Base-by-base conservation (phyloP, 2,329 filamentous ascomycete species). In the Trichoderma sp. region DNA sequence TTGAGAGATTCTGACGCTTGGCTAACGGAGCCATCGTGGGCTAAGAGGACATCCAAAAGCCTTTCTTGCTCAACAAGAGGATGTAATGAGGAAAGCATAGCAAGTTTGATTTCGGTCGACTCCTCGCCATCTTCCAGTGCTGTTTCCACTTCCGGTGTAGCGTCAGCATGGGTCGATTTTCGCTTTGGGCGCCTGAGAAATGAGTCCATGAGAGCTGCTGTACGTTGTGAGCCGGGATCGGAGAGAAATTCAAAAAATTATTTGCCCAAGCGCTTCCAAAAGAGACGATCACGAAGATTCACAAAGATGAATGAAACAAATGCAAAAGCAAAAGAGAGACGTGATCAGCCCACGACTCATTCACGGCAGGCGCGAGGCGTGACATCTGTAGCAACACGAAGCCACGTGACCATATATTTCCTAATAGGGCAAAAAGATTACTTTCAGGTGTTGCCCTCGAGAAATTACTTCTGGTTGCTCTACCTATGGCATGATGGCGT, bases 71-170 rank as follows among this genome's bases (percentile, higher is more conserved):
- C 84, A 4, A 89, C 72, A 0, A 83, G 77, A 0, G 92, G 88
- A 72, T 94, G 86, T 0, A 97, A 81, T 0, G 96, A 98, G 2
- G 91, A 87, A 3, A 99, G 82, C 1, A 97, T 83, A 1, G 94
- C 94, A 16, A 99, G 82, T 76, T 97, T 98, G 74, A 96, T 84
- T 72, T 98, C 96, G 0, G 96, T 99, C 1, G 92, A 90, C 58
- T 97, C 92, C 19, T 94, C 88, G 19, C 89, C 86, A 21, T 79
- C 78, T 5, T 77, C 74, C 31, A 59, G 65, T 33, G 65, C 58
- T 13, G 69, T 43, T 75, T 76, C 75, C 40, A 60, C 65, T 47
- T 68, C 63, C 6, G 68, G 55, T 74, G 75, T 73, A 52, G 56
- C 40, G n/a, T 47, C 24, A 80, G 72, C 74, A 29, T 73, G 72